These are phyloP conservation scores for Millerozyma acaciae DNA, from an alignment of 805 yeast species.

Conservation along the genomic window DNA sequence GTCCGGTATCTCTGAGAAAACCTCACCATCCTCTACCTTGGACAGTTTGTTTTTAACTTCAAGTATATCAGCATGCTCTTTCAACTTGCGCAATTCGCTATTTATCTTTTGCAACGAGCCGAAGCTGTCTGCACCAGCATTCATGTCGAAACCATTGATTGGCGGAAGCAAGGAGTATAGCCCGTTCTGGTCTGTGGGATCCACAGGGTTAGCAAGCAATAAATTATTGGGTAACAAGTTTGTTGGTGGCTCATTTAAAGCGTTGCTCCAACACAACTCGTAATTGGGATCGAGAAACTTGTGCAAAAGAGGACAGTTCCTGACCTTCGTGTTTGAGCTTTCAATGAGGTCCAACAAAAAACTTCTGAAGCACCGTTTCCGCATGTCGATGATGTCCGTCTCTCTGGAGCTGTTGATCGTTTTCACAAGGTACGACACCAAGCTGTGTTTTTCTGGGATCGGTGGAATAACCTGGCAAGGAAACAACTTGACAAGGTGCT, in stretches of 20 bases:
- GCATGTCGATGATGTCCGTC: constrained; percentile 40
- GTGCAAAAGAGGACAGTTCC: constrained; percentile 34
- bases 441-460: constrained; percentile 45
- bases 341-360: constrained; percentile 40
- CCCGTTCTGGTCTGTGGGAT: constrained; percentile 53
- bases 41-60: constrained; percentile 19
- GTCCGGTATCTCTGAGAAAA: constrained; percentile 22
- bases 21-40: background rate
- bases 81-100: constrained; percentile 30
- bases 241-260: constrained; percentile 45
- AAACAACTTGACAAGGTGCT: constrained; percentile 31
- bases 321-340: constrained; percentile 26
- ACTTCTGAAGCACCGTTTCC: constrained; percentile 43
- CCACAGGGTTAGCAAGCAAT: constrained; percentile 45
- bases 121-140: constrained; percentile 26
- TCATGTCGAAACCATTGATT: constrained; percentile 35
- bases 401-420: constrained; percentile 37
- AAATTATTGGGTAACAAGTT: constrained; percentile 45
- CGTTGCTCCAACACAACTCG: constrained; percentile 49
- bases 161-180: constrained; percentile 47
- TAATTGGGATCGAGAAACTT: constrained; percentile 51
- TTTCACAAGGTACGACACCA: constrained; percentile 39
- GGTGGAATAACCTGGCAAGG: constrained; percentile 42
- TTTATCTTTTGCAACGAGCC: constrained; percentile 30
- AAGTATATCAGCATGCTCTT: constrained; percentile 29